Evolutionary conservation across 208 protist species (phyloP).

Genomic region (Trypanosoma conorhini): DNA sequence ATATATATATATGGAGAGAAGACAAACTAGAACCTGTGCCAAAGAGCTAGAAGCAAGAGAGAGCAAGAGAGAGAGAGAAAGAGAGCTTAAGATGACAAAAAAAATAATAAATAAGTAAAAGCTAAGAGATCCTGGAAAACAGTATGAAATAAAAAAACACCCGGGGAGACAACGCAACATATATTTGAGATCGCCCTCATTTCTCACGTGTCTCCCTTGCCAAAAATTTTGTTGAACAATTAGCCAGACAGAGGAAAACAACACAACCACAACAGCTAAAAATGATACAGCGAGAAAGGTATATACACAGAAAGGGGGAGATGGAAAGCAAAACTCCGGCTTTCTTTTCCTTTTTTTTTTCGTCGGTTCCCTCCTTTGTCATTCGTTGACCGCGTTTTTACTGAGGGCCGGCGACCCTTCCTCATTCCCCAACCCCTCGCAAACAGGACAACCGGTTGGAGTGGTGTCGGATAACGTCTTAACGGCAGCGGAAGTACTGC

Average conservation of each 20-base stretch:
- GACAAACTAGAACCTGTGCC: background rate
- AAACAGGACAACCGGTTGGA: constrained; percentile 8
- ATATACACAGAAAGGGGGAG: too few species aligned
- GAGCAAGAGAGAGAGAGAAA: background rate
- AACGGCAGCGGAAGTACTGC: constrained; percentile 15
- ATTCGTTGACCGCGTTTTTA: background rate
- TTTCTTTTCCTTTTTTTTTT: background rate
- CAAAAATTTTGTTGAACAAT: background rate
- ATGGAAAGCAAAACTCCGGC: too few species aligned
- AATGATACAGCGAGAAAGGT: too few species aligned
- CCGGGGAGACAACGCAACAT: background rate
- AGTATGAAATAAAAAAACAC: background rate
- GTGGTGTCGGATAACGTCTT: background rate
- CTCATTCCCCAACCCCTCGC: background rate
- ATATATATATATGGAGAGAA: background rate
- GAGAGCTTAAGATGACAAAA: background rate
- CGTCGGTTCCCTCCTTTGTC: background rate
- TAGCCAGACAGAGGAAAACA: background rate
- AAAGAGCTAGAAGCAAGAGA: constrained; percentile 1
- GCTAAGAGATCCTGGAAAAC: too few species aligned
- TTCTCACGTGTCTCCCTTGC: background rate
- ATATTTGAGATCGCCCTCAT: background rate
- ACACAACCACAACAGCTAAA: background rate
- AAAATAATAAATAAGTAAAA: constrained; percentile 5
- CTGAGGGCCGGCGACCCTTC: background rate